These are phyloP conservation scores for Apiospora koreana DNA, from an alignment of 2,329 filamentous ascomycete genomes.

Conservation along the genomic window DNA sequence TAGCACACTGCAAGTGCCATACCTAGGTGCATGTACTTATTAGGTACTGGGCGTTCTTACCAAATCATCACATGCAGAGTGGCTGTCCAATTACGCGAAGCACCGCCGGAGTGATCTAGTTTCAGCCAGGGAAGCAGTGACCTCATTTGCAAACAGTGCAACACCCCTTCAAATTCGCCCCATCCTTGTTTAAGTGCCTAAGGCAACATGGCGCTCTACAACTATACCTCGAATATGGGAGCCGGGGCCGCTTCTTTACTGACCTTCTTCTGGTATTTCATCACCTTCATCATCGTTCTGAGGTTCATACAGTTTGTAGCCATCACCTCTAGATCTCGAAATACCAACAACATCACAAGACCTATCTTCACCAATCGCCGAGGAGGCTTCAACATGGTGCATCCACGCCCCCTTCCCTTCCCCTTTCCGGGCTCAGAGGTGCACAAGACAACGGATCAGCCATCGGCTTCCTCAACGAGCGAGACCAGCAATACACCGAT, in stretches of 20 bases:
- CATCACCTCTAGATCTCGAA: not conserved
- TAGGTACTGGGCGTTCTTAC: too few species aligned
- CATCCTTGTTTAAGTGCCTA: not conserved
- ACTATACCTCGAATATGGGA: not conserved
- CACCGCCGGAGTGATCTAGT: not conserved
- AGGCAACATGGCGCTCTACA: not conserved
- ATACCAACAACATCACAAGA: not conserved
- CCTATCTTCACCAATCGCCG: conserved; percentile 24
- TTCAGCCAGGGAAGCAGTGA: not conserved
- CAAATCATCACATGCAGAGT: not conserved
- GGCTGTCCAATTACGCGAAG: not conserved
- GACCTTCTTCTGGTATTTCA: not conserved
- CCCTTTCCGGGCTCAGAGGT: not conserved
- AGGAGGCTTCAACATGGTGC: conserved; percentile 20
- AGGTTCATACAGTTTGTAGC: not conserved
- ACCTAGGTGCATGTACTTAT: too few species aligned
- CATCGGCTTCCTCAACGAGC: not conserved
- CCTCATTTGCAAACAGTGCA: not conserved
- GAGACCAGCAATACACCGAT: not conserved
- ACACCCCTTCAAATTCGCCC: not conserved
- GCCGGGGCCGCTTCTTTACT: not conserved
- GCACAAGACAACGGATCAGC: not conserved
- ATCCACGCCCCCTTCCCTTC: conserved; percentile 9
- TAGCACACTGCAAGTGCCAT: too few species aligned
- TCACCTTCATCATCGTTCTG: not conserved